Conservation (phyloP, 192 early-diverging fungal species). For the Podila minutissima region DNA sequence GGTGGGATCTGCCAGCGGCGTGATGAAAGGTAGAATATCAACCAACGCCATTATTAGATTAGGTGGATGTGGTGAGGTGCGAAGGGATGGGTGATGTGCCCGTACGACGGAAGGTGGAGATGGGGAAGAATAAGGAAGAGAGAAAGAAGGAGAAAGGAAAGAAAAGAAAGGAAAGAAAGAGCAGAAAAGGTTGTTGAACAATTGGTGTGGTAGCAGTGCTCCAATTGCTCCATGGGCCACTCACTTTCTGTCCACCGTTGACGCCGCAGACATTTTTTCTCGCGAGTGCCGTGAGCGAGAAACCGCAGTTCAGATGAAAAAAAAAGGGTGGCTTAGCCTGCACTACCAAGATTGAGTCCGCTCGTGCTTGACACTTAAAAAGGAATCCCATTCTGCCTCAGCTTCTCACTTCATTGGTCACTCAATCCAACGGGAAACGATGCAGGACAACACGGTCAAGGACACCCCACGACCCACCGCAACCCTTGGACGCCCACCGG, state of each 20-base stretch:
- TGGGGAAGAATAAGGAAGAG: neutral
- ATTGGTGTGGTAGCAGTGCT: neutral
- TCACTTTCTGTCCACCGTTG: neutral
- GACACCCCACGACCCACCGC: constrained; percentile 5
- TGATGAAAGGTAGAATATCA: constrained; percentile 46
- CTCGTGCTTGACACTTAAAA: too few relatives aligned
- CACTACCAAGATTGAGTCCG: too few relatives aligned
- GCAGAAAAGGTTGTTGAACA: neutral
- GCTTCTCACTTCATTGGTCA: too few relatives aligned
- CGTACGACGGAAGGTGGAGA: too few relatives aligned
- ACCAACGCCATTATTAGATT: neutral
- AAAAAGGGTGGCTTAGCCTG: neutral
- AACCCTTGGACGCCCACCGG: constrained; percentile 39
- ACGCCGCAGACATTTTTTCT: neutral
- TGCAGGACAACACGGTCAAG: neutral
- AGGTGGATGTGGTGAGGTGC: neutral
- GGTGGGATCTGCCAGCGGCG: constrained; percentile 25
- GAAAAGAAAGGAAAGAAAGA: neutral
- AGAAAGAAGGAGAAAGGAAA: neutral
- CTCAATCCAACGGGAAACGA: neutral
- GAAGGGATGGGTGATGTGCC: neutral
- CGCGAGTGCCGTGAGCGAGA: too few relatives aligned
- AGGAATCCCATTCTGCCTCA: too few relatives aligned
- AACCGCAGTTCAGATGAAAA: neutral
- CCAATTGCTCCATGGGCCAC: neutral